Percentiles rank a stretch among this genome's conserved stretches.
These are phyloP conservation scores for Malania oleifera DNA, from an alignment of 164 flowering plant genomes.

Conservation along the genomic window DNA sequence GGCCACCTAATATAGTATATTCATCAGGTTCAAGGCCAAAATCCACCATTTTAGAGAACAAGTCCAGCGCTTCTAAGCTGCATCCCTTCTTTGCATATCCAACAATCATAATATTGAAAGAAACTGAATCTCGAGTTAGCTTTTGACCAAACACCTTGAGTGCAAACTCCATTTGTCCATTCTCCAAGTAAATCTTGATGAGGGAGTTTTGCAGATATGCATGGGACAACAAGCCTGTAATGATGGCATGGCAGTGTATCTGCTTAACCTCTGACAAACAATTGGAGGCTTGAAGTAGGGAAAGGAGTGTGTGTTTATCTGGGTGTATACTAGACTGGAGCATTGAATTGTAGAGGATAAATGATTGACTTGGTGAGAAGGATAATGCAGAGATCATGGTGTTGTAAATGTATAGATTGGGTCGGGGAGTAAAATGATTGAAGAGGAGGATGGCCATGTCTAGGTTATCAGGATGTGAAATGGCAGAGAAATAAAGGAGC, in stretches of 20 bases:
- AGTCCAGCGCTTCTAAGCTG: slow-evolving; percentile 24
- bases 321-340: slow-evolving; percentile 16
- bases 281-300: slow-evolving; percentile 15
- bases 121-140: slow-evolving; percentile 27
- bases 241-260: slow-evolving; percentile 26
- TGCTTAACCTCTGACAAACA: slow-evolving; percentile 15
- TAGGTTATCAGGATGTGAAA: slow-evolving; percentile 37
- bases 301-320: slow-evolving; percentile 19
- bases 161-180: slow-evolving; percentile 28
- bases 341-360: slow-evolving; percentile 31
- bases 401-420: slow-evolving; percentile 52
- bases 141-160: slow-evolving; percentile 27
- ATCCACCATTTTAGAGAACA: slow-evolving; percentile 33
- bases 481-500: slow-evolving; percentile 44
- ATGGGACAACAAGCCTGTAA: slow-evolving; percentile 17
- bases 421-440: slow-evolving; percentile 34
- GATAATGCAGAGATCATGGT: slow-evolving; percentile 45
- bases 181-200: slow-evolving; percentile 37
- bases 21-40: slow-evolving; percentile 39
- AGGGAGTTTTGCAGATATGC: slow-evolving; percentile 38
- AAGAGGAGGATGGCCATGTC: slow-evolving; percentile 49
- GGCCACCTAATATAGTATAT: slow-evolving; percentile 40
- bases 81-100: slow-evolving; percentile 34
- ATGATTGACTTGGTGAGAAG: slow-evolving; percentile 20
- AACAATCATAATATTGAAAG: slow-evolving; percentile 46